Conservation (phyloP, 2,329 filamentous ascomycete species). For the Sordariomycetes sp. region DNA sequence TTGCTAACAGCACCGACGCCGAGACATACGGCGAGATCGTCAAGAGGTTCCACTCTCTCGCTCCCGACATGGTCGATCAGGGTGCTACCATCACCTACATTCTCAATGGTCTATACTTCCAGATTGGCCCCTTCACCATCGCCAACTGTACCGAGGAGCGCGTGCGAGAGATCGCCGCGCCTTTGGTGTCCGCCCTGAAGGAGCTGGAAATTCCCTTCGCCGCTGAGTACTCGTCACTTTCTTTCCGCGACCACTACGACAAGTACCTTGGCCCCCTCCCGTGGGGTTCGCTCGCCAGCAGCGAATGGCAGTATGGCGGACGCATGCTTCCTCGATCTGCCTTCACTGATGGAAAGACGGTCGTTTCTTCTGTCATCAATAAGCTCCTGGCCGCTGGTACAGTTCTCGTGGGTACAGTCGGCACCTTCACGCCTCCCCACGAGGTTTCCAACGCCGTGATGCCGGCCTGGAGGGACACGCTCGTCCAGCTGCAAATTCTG, state of each 20-base stretch:
- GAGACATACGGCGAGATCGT: slow-evolving; percentile 41
- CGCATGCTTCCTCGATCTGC: slow-evolving; percentile 22
- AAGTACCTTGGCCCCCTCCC: slow-evolving; percentile 24
- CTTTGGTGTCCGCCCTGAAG: slow-evolving; percentile 17
- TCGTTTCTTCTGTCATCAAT: neutral
- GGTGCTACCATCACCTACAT: slow-evolving; percentile 40
- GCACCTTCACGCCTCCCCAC: slow-evolving; percentile 10
- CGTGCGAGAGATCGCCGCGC: slow-evolving; percentile 16
- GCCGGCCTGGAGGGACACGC: slow-evolving; percentile 24
- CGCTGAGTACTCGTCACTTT: slow-evolving; percentile 15
- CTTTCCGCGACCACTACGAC: slow-evolving; percentile 22
- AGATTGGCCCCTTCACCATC: slow-evolving; percentile 5
- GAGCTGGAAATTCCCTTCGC: slow-evolving; percentile 13
- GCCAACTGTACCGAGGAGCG: slow-evolving; percentile 5
- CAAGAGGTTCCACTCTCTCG: slow-evolving; percentile 25
- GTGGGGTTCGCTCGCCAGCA: slow-evolving; percentile 20
- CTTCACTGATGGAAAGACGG: slow-evolving; percentile 3
- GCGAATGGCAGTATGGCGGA: slow-evolving; percentile 22
- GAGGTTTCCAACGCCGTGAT: slow-evolving; percentile 24
- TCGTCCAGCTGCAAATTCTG: slow-evolving; percentile 20
- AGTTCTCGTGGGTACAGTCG: slow-evolving; percentile 7
- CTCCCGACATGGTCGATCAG: slow-evolving; percentile 37
- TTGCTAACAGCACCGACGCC: slow-evolving; percentile 3
- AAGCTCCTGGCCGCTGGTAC: slow-evolving; percentile 10
- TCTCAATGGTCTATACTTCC: slow-evolving; percentile 36